Evolutionary conservation across 1,284 basidiomycete species (phyloP), one percentile per base, ranked within the genome.

Genomic region (Sphagnurus paluster): DNA sequence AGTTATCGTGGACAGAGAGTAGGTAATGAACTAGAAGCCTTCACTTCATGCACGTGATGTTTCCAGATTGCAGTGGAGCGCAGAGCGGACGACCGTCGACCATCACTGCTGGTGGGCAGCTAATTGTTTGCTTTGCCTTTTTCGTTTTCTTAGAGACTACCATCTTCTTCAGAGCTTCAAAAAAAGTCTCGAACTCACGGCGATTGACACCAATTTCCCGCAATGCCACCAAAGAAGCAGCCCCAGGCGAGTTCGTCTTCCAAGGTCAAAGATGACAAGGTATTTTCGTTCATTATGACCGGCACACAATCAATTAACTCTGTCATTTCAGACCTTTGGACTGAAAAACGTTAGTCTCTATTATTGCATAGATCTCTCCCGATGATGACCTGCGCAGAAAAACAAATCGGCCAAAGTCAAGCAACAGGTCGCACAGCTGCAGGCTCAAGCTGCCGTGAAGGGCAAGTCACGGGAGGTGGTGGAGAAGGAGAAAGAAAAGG

Each of bases 341-440:
- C 75, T 93, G 80, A 93, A 93, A 77, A 94, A 93, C 71, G 86
- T 87, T 55, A 48, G 80, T 66, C 39, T 46, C 16, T n/a, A 16
- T 17, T 25, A 16, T 20, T 16, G 16, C 26, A 30, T 52, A 19
- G 38, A 41, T 36, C 19, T 33, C 37, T 38, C 2, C 46, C 39
- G 39, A 55, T 50, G 28, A 53, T 51, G 39, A 41, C 25, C 30
- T 42, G 21, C 25, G 46, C 64, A 90, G 86, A 95, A 96, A 90
- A 95, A 94, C 66, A 94, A 94, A 75, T 94, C 91, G 10, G 75
- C 89, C 56, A 98, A 90, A 69, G 95, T 93, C 21, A 90, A 98
- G 74, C 85, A 89, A 62, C 79, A 90, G 54, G 85, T 97, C 17
- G 79, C 82, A 38, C 71, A 76, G 39, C 84, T 98, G 43, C 83